Evolutionary conservation across 352 stramenopile genomes (phyloP).

Genomic region (Plasmopara muralis): DNA sequence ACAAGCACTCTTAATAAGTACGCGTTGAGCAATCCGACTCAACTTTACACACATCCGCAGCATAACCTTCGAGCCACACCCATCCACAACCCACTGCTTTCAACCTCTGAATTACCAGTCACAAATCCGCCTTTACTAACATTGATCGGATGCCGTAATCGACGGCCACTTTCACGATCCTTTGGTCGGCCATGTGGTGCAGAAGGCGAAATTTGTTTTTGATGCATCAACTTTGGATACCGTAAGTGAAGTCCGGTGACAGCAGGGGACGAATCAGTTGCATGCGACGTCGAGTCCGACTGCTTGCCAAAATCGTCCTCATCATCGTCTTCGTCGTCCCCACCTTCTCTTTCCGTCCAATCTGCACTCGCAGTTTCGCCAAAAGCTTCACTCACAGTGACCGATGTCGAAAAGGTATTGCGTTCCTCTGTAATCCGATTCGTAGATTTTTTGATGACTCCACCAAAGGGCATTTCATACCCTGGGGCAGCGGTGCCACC

Average conservation of each 20-base stretch:
- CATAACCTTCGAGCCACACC: conserved; percentile 24
- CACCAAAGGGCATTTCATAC: conserved; percentile 76
- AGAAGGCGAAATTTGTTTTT: conserved; percentile 14
- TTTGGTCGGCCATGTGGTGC: conserved; percentile 9
- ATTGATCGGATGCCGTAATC: conserved; percentile 19
- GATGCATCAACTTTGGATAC: conserved; percentile 10
- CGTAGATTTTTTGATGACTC: conserved; percentile 78
- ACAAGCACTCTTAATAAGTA: neutral
- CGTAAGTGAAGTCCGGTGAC: conserved; percentile 19
- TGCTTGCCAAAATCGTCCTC: conserved; percentile 18
- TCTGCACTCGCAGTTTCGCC: conserved; percentile 34
- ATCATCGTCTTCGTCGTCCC: conserved; percentile 14
- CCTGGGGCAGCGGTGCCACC: conserved; percentile 67
- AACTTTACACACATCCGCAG: conserved; percentile 22
- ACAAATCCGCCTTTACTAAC: conserved; percentile 14
- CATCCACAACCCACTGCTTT: conserved; percentile 15
- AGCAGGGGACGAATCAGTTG: conserved; percentile 21
- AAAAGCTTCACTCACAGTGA: conserved; percentile 76
- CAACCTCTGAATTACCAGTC: conserved; percentile 9
- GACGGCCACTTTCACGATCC: conserved; percentile 12
- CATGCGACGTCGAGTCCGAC: conserved; percentile 26
- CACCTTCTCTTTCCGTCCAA: conserved; percentile 20
- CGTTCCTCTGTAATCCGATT: conserved; percentile 74
- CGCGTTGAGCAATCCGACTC: neutral
- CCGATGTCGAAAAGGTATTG: conserved; percentile 73